Percentiles rank a stretch among this genome's conserved stretches.
Evolutionary conservation across 192 early-diverging fungal species (phyloP).

Genomic region (Tieghemiomyces parasiticus): DNA sequence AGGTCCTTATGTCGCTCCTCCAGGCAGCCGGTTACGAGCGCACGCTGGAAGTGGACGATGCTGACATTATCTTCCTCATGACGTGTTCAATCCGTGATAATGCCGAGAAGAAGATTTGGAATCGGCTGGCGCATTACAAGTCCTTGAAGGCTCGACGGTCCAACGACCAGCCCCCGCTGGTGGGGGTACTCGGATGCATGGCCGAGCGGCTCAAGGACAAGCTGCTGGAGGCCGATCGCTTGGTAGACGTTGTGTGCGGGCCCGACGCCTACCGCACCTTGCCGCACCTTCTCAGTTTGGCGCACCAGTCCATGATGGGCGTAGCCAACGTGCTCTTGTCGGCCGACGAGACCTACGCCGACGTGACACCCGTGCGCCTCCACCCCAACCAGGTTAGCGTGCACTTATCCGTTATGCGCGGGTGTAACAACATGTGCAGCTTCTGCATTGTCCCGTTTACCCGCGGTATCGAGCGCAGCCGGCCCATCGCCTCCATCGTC

Average conservation of each 20-base stretch:
- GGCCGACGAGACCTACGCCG: constrained; percentile 66
- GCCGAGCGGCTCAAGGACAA: constrained; percentile 59
- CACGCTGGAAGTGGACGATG: constrained; percentile 33
- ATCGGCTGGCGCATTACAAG: constrained; percentile 37
- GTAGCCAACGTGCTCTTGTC: constrained; percentile 70
- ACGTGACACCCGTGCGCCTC: constrained; percentile 56
- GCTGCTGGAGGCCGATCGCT: constrained; percentile 46
- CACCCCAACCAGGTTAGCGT: constrained; percentile 44
- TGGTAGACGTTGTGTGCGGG: constrained; percentile 63
- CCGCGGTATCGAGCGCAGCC: constrained; percentile 54
- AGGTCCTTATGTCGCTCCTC: constrained; percentile 60
- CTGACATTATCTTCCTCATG: constrained; percentile 56
- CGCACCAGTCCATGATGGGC: constrained; percentile 40
- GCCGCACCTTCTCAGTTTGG: constrained; percentile 52
- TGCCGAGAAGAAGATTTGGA: constrained; percentile 61
- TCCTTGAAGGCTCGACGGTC: constrained; percentile 27
- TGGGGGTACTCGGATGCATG: constrained; percentile 71
- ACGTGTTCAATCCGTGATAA: constrained; percentile 69
- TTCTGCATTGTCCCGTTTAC: constrained; percentile 72
- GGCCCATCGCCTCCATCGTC: constrained; percentile 52
- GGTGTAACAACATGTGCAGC: constrained; percentile 73
- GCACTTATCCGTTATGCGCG: constrained; percentile 62
- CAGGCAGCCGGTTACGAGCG: constrained; percentile 47
- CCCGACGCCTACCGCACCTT: constrained; percentile 63
- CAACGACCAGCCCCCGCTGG: constrained; percentile 28